Evolutionary conservation across 1,284 basidiomycete genomes (phyloP), one percentile per base, ranked within the genome.

Genomic region (Ustilago hordei): DNA sequence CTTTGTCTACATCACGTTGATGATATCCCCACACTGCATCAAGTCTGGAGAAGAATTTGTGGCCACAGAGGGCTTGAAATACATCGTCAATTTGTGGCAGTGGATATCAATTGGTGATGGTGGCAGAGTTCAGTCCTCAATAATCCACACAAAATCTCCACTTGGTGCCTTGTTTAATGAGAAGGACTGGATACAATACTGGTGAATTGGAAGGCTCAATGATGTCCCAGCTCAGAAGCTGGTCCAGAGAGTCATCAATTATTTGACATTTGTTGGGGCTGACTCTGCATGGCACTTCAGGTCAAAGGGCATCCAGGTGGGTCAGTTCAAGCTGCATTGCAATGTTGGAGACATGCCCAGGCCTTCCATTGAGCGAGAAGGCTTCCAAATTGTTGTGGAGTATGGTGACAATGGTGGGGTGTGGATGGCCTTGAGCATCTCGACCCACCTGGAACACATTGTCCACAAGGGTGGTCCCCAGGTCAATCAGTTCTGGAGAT

Each of bases 111-210:
- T 54, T 8, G 34, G 52, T 1, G 35, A 54, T 19, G 13, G 35
- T 54, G 9, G 52, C 13, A 6, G 52, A 9, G 52, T 54, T 54
- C 12, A 54, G 34, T 1, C 52, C 52, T 1, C 35, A 2, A 19
- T 54, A 54, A 34, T 54, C 34, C 12, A 54, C 52, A 36, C 52
- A 54, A 34, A 54, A 54, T 1, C 52, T 13, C 52, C 52, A 54
- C 7, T 54, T 54, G 28, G n/a, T 1, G 13, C 52, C 52, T 28
- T 54, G 52, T 6, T 19, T 35, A 2, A 54, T 8, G 8, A 54
- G 52, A 1, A 54, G 34, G 12, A 54, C 34, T 1, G 35, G 52
- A 8, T 54, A 54, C 1, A 9, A 54, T 1, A 54, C 34, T 9
- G 12, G 11, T 0, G 35, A 54, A 11, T 31, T 13, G 11, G 34